Evolutionary conservation across 2,329 filamentous ascomycete species (phyloP), one percentile per base, ranked within the genome.

Genomic region (Apiospora marii): DNA sequence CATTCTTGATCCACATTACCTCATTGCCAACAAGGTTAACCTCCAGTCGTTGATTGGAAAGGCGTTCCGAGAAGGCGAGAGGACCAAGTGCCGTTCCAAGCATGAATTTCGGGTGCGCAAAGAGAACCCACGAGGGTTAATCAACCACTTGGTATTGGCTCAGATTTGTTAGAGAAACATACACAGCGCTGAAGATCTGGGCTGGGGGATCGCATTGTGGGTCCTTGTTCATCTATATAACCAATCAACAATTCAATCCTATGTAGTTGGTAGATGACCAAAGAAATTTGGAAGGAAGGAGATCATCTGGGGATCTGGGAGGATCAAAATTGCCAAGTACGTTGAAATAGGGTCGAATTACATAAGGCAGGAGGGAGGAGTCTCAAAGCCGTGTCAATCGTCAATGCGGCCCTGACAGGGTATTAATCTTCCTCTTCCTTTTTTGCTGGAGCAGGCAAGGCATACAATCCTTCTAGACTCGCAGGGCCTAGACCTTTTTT

Each of bases 281-380:
- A 61, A n/a, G 6, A 6, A 37, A 64, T n/a, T 41, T 41, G 30
- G 7, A 64, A 64, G 8, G 34, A 61, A 22, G 30, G 22, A 22
- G 30, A 61, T 37, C 53, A 64, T 12, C 22, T 37, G 22, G 10
- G 19, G 34, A 64, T 41, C 34, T 64, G 58, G 53, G 30, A 37
- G 37, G 30, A 61, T 12, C 53, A 37, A 61, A 61, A 61, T 30
- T 61, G 53, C 30, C 53, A 37, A 61, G 53, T 37, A 61, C 53
- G 16, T 58, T 14, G 4, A 37, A n/a, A 37, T 37, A 12, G 37
- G 30, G 37, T 61, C 8, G 13, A 27, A 61, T 61, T 61, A 61
- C 53, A 61, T 61, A 37, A 61, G 53, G 6, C 51, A 53, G 4
- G 14, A 14, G 30, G 12, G 16, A 61, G 27, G 13, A 58, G 27